Base-by-base conservation (phyloP, 2,329 filamentous ascomycete species). In the Hortaea werneckii region DNA sequence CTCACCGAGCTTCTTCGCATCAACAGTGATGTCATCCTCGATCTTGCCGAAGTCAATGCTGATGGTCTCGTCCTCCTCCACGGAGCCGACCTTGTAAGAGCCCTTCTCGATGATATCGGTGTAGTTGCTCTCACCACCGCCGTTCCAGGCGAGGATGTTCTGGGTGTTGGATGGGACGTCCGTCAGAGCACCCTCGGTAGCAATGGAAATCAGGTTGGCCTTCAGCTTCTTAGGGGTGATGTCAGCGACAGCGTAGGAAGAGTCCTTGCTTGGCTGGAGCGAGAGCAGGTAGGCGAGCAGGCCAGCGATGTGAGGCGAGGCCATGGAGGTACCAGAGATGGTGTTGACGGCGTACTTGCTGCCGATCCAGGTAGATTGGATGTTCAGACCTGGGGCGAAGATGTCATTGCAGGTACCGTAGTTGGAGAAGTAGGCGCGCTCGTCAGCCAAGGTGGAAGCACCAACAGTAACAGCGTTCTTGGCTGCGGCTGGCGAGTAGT, bases 381-480 rank as follows among this genome's bases (percentile, higher is more conserved):
- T 95, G 82, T 88, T 48, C n/a, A 55, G 46, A 64, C 92, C 92
- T 50, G 92, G 92, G 53, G 89, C 92, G 63, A 98, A 98, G 77
- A 98, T 95, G 72, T 98, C 92, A 67, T 90, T 95, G 80, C 92
- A 98, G 78, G 90, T 92, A 69, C 92, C 92, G 70, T 83, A 96
- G 85, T 98, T 98, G 80, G 94, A 98, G 82, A 98, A 98, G 80
- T 96, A 98, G 55, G 92, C 92, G 72, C 92, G 90, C 77, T 87
- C 87, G 66, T 98, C 92, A 62, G 84, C 80, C 50, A 98, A 80
- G 58, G 87, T 92, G 40, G 88, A 94, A 57, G 92, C 92, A 70
- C 90, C 94, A 54, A 98, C 92, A 48, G 92, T 98, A 67, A 98
- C 80, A 57, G 92, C 89, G 64, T 94, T 87, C 61, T 80, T 76